Conservation (phyloP, 1,139 yeast genomes). For the Yamadazyma atlantica region DNA sequence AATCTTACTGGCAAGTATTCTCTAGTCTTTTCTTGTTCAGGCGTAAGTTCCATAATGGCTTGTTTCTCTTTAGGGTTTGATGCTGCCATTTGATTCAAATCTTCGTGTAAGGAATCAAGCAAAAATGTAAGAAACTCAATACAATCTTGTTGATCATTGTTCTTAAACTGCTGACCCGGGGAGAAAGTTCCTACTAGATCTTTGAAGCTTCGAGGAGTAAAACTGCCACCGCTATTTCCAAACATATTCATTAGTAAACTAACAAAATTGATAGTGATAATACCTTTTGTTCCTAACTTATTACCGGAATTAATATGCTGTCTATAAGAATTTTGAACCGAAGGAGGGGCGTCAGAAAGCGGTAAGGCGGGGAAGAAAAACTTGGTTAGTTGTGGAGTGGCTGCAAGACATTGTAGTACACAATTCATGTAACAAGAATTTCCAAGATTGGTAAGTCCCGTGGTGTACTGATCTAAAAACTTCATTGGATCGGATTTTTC, state of each 20-base stretch:
- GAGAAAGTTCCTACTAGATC: conserved; percentile 65
- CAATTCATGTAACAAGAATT: conserved; percentile 96
- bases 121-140: conserved; percentile 85
- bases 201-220: conserved; percentile 61
- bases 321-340: conserved; percentile 46
- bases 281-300: conserved; percentile 80
- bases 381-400: conserved; percentile 41
- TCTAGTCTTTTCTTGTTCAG: conserved; percentile 71
- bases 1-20: conserved; percentile 76
- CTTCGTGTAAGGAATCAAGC: conserved; percentile 86
- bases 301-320: conserved; percentile 75
- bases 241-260: conserved; percentile 61
- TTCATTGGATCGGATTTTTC: conserved; percentile 15
- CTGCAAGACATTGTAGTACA: conserved; percentile 75
- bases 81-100: conserved; percentile 62
- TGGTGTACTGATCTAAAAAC: conserved; percentile 35
- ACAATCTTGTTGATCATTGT: conserved; percentile 90
- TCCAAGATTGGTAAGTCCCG: conserved; percentile 79
- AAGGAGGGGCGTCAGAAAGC: conserved; percentile 17
- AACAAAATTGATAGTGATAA: conserved; percentile 72
- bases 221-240: conserved; percentile 45
- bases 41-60: conserved; percentile 52
- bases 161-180: conserved; percentile 60
- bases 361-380: conserved; percentile 38
- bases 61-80: conserved; percentile 37